A percentile compares a stretch with the other conserved stretches of the same genome.
phyloP scores from a whole-genome alignment of 495 filamentous ascomycete genomes.

The Xylaria curta region DNA sequence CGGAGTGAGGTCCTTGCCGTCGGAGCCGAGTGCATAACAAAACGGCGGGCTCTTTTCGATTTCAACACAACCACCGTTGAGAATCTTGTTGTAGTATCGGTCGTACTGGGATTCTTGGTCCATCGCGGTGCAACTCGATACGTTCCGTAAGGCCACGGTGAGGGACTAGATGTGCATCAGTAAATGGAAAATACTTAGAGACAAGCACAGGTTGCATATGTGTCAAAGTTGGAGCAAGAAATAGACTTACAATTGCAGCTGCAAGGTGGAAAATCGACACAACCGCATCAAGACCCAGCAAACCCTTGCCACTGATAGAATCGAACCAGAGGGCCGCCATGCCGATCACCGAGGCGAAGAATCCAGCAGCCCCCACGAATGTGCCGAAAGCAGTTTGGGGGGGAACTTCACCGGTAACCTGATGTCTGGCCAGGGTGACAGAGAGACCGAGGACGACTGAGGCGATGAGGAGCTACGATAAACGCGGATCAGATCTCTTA shows the following conservation, averaged over 20 bases:
- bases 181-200: background rate
- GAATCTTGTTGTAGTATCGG: constrained; percentile 18
- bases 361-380: constrained; percentile 42
- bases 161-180: constrained; percentile 12
- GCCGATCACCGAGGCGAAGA: constrained; percentile 41
- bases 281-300: constrained; percentile 38
- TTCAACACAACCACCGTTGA: constrained; percentile 14
- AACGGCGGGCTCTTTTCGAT: background rate
- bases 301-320: constrained; percentile 32
- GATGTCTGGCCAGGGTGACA: constrained; percentile 43
- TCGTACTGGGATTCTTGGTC: background rate
- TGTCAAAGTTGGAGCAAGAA: background rate
- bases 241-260: constrained; percentile 20
- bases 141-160: constrained; percentile 6
- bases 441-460: constrained; percentile 51
- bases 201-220: too few relatives aligned
- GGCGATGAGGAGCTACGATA: constrained; percentile 42
- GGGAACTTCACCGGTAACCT: constrained; percentile 37
- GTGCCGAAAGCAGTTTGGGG: constrained; percentile 38
- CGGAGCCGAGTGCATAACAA: background rate
- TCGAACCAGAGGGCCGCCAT: constrained; percentile 32
- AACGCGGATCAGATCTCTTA: background rate
- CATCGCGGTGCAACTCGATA: constrained; percentile 8
- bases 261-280: constrained; percentile 20
- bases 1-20: constrained; percentile 27